These are phyloP conservation scores for Salix arbutifolia DNA, from an alignment of 345 rosid genomes.

Conservation along the genomic window DNA sequence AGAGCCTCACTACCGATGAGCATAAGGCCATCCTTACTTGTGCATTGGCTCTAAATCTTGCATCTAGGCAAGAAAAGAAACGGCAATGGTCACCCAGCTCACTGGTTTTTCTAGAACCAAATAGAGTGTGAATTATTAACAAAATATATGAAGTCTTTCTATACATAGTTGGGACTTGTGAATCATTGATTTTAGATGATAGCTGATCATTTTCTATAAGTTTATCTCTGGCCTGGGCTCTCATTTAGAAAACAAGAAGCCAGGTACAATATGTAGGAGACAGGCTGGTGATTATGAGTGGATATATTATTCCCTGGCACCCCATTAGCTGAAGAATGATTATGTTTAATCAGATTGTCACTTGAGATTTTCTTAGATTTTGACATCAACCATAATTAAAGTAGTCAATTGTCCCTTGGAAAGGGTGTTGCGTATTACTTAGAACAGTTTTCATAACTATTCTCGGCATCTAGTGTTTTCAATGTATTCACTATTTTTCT, in stretches of 20 bases:
- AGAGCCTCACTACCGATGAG: not conserved
- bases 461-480: not conserved
- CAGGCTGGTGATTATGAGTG: too few species aligned
- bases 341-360: not conserved
- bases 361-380: not conserved
- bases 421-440: not conserved
- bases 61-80: not conserved
- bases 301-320: too few species aligned
- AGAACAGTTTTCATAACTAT: not conserved
- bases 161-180: too few species aligned
- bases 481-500: not conserved
- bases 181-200: too few species aligned
- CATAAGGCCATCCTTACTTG: not conserved
- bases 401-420: not conserved
- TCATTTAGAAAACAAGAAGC: too few species aligned
- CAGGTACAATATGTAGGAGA: too few species aligned
- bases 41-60: not conserved
- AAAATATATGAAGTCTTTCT: too few species aligned
- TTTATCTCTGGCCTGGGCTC: too few species aligned
- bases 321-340: not conserved
- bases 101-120: not conserved
- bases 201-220: too few species aligned
- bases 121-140: too few species aligned
- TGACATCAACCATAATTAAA: not conserved
- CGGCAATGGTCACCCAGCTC: not conserved